These are phyloP conservation scores for Ophiostoma himal-ulmi DNA, from an alignment of 2,329 filamentous ascomycete genomes.

Conservation along the genomic window DNA sequence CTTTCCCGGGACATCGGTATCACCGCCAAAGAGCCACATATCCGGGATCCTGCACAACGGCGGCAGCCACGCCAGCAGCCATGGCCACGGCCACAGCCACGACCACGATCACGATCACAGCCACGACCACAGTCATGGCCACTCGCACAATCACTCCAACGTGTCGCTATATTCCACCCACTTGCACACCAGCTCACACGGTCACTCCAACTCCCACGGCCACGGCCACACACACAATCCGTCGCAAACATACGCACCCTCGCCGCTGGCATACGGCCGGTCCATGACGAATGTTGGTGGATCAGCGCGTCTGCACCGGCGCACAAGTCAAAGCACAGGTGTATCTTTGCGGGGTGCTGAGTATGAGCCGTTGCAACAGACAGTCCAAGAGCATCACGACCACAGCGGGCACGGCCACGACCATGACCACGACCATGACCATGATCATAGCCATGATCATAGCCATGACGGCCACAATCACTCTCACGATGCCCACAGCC, in stretches of 20 bases:
- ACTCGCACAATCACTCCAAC: constrained; percentile 28
- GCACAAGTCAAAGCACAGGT: constrained; percentile 29
- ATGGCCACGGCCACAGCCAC: constrained; percentile 29
- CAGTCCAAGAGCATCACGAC: not conserved
- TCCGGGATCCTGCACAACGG: constrained; percentile 33
- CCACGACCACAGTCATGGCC: constrained; percentile 31
- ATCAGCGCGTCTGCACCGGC: constrained; percentile 20
- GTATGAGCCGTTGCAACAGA: constrained; percentile 8
- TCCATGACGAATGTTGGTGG: constrained; percentile 28
- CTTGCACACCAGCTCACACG: constrained; percentile 25
- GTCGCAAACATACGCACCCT: constrained; percentile 35
- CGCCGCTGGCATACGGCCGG: constrained; percentile 38
- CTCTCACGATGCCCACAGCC: constrained; percentile 25
- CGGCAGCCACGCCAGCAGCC: constrained; percentile 30
- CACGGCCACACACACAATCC: constrained; percentile 31
- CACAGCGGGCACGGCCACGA: constrained; percentile 9
- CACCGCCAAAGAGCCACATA: constrained; percentile 41
- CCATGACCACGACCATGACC: constrained; percentile 12
- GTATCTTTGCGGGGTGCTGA: constrained; percentile 27
- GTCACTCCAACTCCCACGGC: constrained; percentile 31
- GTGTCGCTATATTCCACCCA: not conserved
- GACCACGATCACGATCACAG: constrained; percentile 36
- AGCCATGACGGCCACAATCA: constrained; percentile 30
- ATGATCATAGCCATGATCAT: constrained; percentile 30
- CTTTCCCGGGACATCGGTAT: constrained; percentile 43